Percentiles rank a stretch among this genome's conserved stretches.
These are phyloP conservation scores for Catenaria anguillulae DNA, from an alignment of 371 early-diverging fungal genomes.

Conservation along the genomic window DNA sequence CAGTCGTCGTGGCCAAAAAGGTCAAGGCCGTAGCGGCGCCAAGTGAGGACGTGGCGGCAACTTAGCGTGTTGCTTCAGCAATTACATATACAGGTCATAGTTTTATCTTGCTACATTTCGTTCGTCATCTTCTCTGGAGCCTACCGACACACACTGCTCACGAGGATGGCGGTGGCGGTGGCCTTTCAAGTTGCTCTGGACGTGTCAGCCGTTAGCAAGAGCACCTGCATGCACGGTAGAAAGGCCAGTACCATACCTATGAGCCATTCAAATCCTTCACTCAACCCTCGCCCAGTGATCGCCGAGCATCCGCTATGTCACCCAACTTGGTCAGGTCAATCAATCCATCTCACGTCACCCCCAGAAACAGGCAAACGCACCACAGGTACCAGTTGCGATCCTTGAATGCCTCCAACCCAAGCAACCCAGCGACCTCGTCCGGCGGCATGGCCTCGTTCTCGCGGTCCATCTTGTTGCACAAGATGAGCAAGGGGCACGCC, in stretches of 20 bases:
- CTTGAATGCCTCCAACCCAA: background rate
- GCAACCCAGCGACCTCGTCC: background rate
- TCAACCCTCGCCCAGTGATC: background rate
- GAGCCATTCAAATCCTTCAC: background rate
- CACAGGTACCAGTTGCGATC: background rate
- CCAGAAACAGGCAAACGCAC: background rate
- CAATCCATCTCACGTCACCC: background rate
- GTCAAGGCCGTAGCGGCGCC: too few relatives aligned
- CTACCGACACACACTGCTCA: too few relatives aligned
- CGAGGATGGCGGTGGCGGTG: too few relatives aligned
- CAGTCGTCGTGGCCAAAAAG: too few relatives aligned
- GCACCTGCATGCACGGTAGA: too few relatives aligned
- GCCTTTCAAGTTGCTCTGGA: too few relatives aligned
- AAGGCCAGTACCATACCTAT: background rate
- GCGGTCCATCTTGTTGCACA: slow-evolving; percentile 3
- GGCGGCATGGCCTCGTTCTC: background rate
- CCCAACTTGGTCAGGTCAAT: background rate
- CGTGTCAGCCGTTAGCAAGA: too few relatives aligned
- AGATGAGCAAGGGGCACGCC: background rate
- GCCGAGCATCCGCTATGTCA: background rate
- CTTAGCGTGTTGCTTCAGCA: too few relatives aligned
- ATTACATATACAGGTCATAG: too few relatives aligned
- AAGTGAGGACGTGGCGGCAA: too few relatives aligned
- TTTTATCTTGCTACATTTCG: too few relatives aligned
- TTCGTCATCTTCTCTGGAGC: too few relatives aligned